Conservation (phyloP, 106 monocot genomes). For the Amphibolis antarctica region DNA sequence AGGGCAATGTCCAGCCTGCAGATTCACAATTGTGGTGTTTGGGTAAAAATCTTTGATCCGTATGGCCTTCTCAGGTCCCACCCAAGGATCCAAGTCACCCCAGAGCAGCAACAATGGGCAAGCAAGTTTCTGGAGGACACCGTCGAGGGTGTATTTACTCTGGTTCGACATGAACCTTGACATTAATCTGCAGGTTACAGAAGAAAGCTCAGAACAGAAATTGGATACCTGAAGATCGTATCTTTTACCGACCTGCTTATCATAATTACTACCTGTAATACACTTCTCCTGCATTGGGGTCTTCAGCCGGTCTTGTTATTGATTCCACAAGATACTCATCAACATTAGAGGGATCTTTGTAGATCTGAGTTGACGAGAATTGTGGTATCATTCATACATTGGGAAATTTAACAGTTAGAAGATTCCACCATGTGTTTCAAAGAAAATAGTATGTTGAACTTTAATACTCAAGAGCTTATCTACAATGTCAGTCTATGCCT, state of each 20-base stretch:
- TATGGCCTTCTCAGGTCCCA: constrained; percentile 59
- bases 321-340: constrained; percentile 91
- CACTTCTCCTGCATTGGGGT: constrained; percentile 92
- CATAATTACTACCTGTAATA: constrained; percentile 54
- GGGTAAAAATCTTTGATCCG: constrained; percentile 85
- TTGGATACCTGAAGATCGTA: background rate
- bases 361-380: constrained; percentile 37
- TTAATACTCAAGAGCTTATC: too few relatives aligned
- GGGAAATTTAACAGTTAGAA: too few relatives aligned
- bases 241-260: background rate
- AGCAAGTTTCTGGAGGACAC: constrained; percentile 51
- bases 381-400: background rate
- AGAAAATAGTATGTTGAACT: too few relatives aligned
- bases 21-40: constrained; percentile 57
- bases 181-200: constrained; percentile 54
- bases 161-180: constrained; percentile 79
- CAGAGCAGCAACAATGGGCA: constrained; percentile 79
- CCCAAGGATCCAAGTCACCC: constrained; percentile 98
- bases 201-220: background rate
- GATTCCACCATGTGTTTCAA: too few relatives aligned
- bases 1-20: constrained; percentile 93
- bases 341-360: constrained; percentile 72
- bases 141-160: constrained; percentile 68
- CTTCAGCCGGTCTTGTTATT: constrained; percentile 56
- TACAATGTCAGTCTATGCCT: too few relatives aligned